These are phyloP conservation scores for Ophiocordyceps camponoti-leonardi DNA, from an alignment of 2,329 filamentous ascomycete genomes.

Conservation along the genomic window DNA sequence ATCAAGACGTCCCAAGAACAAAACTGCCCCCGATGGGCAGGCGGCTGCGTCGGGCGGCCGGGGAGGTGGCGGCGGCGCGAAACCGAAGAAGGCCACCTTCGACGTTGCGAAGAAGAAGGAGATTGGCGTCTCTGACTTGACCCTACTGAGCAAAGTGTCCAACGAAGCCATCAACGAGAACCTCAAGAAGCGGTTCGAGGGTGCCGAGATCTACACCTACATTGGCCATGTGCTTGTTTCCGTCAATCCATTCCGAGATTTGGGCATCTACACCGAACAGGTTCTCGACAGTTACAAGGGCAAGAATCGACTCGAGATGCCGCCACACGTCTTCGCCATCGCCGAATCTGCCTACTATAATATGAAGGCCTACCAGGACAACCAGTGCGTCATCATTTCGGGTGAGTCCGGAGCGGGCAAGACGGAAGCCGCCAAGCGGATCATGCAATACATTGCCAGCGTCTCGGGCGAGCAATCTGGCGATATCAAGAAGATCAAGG, in stretches of 20 bases:
- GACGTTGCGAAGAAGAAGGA: slow-evolving; percentile 98
- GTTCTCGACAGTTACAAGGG: slow-evolving; percentile 89
- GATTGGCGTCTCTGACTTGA: slow-evolving; percentile 94
- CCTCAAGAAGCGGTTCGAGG: slow-evolving; percentile 93
- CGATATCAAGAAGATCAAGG: slow-evolving; percentile 91
- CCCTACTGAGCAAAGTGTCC: slow-evolving; percentile 92
- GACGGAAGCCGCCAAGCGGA: slow-evolving; percentile 93
- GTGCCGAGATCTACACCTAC: slow-evolving; percentile 97
- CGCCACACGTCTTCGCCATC: slow-evolving; percentile 93
- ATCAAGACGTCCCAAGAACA: slow-evolving; percentile 23
- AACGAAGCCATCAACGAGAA: slow-evolving; percentile 99
- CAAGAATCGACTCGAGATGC: slow-evolving; percentile 90
- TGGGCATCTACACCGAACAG: slow-evolving; percentile 93
- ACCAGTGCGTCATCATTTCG: slow-evolving; percentile 98
- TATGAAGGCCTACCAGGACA: slow-evolving; percentile 98
- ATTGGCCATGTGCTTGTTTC: slow-evolving; percentile 99
- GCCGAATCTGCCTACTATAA: slow-evolving; percentile 96
- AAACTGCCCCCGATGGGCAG: slow-evolving; percentile 18
- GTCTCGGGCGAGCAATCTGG: slow-evolving; percentile 75
- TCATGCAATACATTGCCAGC: slow-evolving; percentile 99
- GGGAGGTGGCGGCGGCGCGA: slow-evolving; percentile 25
- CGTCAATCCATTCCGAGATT: slow-evolving; percentile 92
- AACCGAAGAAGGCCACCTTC: slow-evolving; percentile 90
- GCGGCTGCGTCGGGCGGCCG: slow-evolving; percentile 19
- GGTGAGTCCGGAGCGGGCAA: slow-evolving; percentile 97